phyloP scores from a whole-genome alignment of 2,329 filamentous ascomycete species.

The Hypoxylon sp. region DNA sequence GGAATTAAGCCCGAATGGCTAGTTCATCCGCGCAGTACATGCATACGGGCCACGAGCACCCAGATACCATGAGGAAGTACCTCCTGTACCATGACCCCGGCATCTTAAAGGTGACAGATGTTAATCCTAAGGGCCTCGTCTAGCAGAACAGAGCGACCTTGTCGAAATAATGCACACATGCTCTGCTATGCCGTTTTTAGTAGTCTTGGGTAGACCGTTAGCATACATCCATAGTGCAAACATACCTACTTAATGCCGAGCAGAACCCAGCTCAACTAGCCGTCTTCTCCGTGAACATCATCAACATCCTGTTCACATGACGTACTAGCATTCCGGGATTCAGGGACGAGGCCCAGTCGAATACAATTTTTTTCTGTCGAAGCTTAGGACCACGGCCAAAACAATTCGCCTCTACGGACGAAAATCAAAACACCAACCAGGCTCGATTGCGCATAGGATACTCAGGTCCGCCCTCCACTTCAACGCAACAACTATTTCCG shows the following conservation, averaged over 20 bases:
- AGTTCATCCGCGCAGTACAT: constrained; percentile 10
- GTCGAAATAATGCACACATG: neutral
- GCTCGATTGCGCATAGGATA: neutral
- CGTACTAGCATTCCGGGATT: constrained; percentile 18
- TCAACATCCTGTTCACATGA: constrained; percentile 21
- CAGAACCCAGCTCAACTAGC: constrained; percentile 14
- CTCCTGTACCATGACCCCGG: constrained; percentile 13
- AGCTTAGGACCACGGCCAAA: constrained; percentile 11
- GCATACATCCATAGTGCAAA: constrained; percentile 18
- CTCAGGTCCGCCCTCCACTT: neutral
- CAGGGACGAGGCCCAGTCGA: constrained; percentile 26
- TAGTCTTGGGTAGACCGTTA: constrained; percentile 4
- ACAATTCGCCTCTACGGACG: constrained; percentile 15
- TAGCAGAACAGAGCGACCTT: constrained; percentile 5
- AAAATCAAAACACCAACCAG: neutral
- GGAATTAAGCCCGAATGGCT: constrained; percentile 18
- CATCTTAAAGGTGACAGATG: constrained; percentile 4
- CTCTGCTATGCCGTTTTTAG: neutral
- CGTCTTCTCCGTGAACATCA: constrained; percentile 7
- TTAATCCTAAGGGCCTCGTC: constrained; percentile 4
- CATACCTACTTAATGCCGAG: constrained; percentile 20
- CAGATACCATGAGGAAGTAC: neutral
- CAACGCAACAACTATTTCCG: neutral
- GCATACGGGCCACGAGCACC: constrained; percentile 16
- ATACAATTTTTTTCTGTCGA: constrained; percentile 24